A percentile compares a stretch with the other conserved stretches of the same genome.
Conservation (phyloP, 2,329 filamentous ascomycete genomes). For the Pseudogymnoascus sp. region DNA sequence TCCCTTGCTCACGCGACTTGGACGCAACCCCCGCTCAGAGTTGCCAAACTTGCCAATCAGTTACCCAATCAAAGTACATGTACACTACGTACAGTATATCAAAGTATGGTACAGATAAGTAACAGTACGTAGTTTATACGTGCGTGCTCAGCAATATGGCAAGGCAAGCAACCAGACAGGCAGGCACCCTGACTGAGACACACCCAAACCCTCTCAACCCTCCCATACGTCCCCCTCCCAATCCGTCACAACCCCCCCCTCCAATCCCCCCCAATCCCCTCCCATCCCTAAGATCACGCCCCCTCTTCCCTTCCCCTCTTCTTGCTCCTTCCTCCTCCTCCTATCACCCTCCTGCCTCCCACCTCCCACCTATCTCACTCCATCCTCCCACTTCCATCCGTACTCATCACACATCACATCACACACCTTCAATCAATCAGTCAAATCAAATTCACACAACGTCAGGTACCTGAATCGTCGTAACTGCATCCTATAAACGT, state of each 20-base stretch:
- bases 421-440: background rate
- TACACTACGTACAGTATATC: background rate
- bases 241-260: background rate
- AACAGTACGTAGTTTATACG: too few relatives aligned
- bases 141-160: too few relatives aligned
- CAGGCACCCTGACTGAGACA: background rate
- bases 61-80: background rate
- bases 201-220: background rate
- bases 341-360: background rate
- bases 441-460: background rate
- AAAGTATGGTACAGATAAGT: too few relatives aligned
- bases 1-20: background rate
- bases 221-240: background rate
- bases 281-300: background rate
- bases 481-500: background rate
- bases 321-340: background rate
- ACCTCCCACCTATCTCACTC: background rate
- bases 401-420: background rate
- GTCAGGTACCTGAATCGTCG: background rate
- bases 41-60: background rate
- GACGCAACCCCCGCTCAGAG: background rate
- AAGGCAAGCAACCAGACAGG: background rate
- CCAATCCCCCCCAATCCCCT: background rate
- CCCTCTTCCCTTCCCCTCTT: background rate
- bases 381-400: background rate